Base-by-base conservation (phyloP, 148 eudicot genomes). In the Cornus kousa region DNA sequence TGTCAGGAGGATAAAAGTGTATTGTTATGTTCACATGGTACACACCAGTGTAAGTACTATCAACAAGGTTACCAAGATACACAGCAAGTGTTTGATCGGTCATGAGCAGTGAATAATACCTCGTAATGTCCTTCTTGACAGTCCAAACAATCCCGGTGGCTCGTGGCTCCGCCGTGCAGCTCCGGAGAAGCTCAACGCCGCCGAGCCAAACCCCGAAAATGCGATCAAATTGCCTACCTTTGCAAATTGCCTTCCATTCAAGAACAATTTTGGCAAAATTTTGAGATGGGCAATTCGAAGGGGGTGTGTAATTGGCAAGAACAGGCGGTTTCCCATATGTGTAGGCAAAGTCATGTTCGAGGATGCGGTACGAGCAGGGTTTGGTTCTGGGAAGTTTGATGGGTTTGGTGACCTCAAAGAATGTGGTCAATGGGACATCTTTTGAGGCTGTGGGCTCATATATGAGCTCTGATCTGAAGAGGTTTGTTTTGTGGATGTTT, bases 161-260 rank as follows among this genome's bases (percentile, higher is more conserved):
- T 2, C 88, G 82, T 10, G 98, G 98, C 86, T 95, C 98, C 3
- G 98, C 97, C 3, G 97, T 90, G 91, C 98, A 95, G 85, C 97
- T 86, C 16, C 98, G 88, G 57, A 95, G 90, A 55, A 95, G 84
- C 89, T 95, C 97, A 22, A 90, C 94, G 5, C 98, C 97, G 40
- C 90, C 88, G 2, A 95, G 90, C 99, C 97, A 93, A 39, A 95
- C 88, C 64, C 95, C 95, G 72, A 95, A 95, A 59, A 95, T 95
- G 1, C 98, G 83, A 50, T 93, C 97, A 23, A 85, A 93, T 70
- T 95, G 97, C n/a, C 90, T 80, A 22, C 97, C 97, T 20, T 84
- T 86, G 67, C 89, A 86, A 13, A 93, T 83, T 53, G 99, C 97
- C 7, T 79, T 81, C 97, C 94, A 95, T 66, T 91, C 87, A 9